Conservation (phyloP, 305 asterid genomes). For the Fraxinus angustifolia region DNA sequence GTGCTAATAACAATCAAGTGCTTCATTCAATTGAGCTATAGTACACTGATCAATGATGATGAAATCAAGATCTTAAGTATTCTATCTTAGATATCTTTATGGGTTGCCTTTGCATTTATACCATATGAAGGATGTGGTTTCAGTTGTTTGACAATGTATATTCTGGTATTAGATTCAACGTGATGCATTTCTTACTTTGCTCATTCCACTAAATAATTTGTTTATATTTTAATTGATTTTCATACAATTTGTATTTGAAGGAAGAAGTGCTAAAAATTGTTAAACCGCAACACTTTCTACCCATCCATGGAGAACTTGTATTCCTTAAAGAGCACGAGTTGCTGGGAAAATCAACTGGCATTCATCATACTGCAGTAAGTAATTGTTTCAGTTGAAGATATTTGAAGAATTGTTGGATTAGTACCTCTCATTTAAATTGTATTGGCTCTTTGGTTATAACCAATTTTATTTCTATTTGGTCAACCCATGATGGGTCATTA, state of each 20-base stretch:
- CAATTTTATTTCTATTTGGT: slow-evolving; percentile 1
- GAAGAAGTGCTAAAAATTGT: slow-evolving; percentile 95
- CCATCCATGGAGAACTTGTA: slow-evolving; percentile 97
- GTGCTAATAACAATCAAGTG: slow-evolving; percentile 14
- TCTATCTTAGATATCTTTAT: not conserved
- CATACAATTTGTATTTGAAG: slow-evolving; percentile 40
- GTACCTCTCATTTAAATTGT: not conserved
- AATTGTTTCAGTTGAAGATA: slow-evolving; percentile 8
- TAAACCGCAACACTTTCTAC: slow-evolving; percentile 98
- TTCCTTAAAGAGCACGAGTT: slow-evolving; percentile 97
- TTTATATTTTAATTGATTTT: slow-evolving; percentile 25
- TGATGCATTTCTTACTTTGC: not conserved
- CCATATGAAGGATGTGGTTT: not conserved
- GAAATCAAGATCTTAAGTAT: slow-evolving; percentile 1
- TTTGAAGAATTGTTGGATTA: not conserved
- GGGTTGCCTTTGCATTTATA: slow-evolving; percentile 3
- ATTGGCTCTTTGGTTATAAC: not conserved
- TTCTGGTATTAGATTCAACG: slow-evolving; percentile 15
- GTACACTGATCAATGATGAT: not conserved
- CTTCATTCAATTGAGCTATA: not conserved
- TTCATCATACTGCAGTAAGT: slow-evolving; percentile 88
- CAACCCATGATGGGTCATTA: slow-evolving; percentile 5
- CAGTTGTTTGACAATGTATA: slow-evolving; percentile 6
- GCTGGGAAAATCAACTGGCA: slow-evolving; percentile 92
- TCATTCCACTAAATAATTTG: slow-evolving; percentile 9